phyloP scores from a whole-genome alignment of 1,139 yeast genomes.

The Geotrichum macrosporum region DNA sequence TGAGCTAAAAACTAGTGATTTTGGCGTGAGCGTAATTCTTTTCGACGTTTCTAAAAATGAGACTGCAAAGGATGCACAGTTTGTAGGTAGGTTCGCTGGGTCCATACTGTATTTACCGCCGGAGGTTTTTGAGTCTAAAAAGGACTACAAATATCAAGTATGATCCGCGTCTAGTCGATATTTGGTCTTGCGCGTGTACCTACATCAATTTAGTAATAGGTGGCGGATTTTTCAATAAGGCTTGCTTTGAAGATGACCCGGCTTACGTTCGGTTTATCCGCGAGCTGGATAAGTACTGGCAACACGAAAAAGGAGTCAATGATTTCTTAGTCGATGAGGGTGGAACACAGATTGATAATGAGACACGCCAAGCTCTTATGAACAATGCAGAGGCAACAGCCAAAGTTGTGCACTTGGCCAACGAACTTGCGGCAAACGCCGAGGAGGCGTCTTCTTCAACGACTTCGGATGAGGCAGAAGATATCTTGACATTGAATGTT shows the following conservation, averaged over 20 bases:
- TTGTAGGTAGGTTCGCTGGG: constrained; percentile 43
- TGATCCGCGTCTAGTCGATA: constrained; percentile 78
- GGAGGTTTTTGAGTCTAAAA: constrained; percentile 51
- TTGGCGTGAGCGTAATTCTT: constrained; percentile 37
- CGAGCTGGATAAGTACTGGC: constrained; percentile 52
- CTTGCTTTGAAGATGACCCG: constrained; percentile 30
- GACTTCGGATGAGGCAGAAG: constrained; percentile 14
- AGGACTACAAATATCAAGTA: constrained; percentile 42
- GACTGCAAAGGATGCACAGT: constrained; percentile 16
- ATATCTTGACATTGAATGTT: constrained; percentile 1
- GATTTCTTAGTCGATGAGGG: constrained; percentile 16
- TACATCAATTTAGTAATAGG: constrained; percentile 72
- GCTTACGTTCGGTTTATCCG: constrained; percentile 28
- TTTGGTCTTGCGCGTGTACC: constrained; percentile 90
- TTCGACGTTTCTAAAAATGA: constrained; percentile 18
- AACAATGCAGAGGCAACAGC: constrained; percentile 11
- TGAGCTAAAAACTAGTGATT: constrained; percentile 65
- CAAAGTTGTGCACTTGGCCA: constrained; percentile 1
- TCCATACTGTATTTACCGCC: constrained; percentile 88
- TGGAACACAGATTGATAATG: constrained; percentile 15
- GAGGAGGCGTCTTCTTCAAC: constrained; percentile 8
- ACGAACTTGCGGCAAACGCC: constrained; percentile 6
- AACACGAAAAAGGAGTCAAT: constrained; percentile 45
- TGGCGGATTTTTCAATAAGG: constrained; percentile 36
- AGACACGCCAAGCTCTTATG: constrained; percentile 10